phyloP scores from a whole-genome alignment of 306 rosid genomes.

The Cucurbita pepo region DNA sequence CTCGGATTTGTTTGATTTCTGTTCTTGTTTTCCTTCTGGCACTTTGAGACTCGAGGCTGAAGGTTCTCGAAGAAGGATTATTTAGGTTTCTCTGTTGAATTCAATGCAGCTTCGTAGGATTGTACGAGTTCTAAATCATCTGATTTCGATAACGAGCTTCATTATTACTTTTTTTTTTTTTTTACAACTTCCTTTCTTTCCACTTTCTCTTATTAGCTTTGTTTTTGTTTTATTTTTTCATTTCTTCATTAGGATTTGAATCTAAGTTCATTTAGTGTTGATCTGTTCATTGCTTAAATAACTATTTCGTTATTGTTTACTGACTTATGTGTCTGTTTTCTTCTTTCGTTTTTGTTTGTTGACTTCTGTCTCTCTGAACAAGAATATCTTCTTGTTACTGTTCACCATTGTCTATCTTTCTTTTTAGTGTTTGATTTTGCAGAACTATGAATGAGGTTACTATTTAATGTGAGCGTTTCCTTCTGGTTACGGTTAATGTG shows the following conservation, averaged over 20 bases:
- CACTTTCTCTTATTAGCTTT: neutral
- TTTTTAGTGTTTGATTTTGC: neutral
- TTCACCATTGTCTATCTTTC: neutral
- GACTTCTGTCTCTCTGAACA: neutral
- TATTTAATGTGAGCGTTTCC: neutral
- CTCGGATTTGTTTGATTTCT: too few species aligned
- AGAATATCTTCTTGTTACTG: neutral
- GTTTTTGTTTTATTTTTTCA: neutral
- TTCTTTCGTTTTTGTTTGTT: neutral
- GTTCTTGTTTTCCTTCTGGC: too few species aligned
- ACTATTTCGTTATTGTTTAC: neutral
- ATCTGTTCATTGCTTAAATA: neutral
- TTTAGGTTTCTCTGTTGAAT: neutral
- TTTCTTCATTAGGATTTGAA: neutral
- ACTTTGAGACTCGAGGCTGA: neutral
- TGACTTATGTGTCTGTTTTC: neutral
- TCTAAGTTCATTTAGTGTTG: neutral
- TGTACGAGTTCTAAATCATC: neutral
- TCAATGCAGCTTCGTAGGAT: neutral
- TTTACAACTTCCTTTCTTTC: neutral
- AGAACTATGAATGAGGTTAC: neutral
- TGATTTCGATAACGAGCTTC: neutral
- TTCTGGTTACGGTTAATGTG: neutral
- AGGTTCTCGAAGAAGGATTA: neutral
- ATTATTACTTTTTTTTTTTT: neutral